A percentile compares a stretch with the other conserved stretches of the same genome.
phyloP scores from a whole-genome alignment of 371 early-diverging fungal species.

The Actinomortierella wolfii region DNA sequence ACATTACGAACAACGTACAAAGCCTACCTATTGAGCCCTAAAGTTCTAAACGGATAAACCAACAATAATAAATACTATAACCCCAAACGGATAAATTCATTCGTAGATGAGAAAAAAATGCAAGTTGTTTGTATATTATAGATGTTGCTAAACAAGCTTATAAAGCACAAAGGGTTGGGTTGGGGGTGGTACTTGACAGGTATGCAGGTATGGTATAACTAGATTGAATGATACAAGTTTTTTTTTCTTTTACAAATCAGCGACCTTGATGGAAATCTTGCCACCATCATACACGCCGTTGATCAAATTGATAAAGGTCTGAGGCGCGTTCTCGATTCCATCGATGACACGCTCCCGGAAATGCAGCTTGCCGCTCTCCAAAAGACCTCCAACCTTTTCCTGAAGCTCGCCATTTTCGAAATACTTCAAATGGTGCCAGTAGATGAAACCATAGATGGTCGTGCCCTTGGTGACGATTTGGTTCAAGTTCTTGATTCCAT shows the following conservation, averaged over 20 bases:
- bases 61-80: no score
- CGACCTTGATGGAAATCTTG: slow-evolving; percentile 35
- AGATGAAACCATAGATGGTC: slow-evolving; percentile 30
- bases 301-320: slow-evolving; percentile 35
- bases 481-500: slow-evolving; percentile 33
- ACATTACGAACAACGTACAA: no score
- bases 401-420: slow-evolving; percentile 27
- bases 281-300: slow-evolving; percentile 32
- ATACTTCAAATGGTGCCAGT: slow-evolving; percentile 37
- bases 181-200: no score
- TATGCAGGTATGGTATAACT: no score
- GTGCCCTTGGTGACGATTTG: slow-evolving; percentile 17
- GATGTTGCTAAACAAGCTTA: no score
- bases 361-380: slow-evolving; percentile 21
- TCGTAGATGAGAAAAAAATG: no score
- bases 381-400: slow-evolving; percentile 17
- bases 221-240: no score
- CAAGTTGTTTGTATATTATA: no score
- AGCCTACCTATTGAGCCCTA: no score
- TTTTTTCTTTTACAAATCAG: slow-evolving; percentile 14
- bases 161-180: no score
- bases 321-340: slow-evolving; percentile 30
- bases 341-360: slow-evolving; percentile 31
- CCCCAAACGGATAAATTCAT: no score
- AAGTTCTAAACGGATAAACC: no score